A percentile compares a stretch with the other conserved stretches of the same genome.
Conservation (phyloP, 345 rosid species). For the Capsella bursapastoris region DNA sequence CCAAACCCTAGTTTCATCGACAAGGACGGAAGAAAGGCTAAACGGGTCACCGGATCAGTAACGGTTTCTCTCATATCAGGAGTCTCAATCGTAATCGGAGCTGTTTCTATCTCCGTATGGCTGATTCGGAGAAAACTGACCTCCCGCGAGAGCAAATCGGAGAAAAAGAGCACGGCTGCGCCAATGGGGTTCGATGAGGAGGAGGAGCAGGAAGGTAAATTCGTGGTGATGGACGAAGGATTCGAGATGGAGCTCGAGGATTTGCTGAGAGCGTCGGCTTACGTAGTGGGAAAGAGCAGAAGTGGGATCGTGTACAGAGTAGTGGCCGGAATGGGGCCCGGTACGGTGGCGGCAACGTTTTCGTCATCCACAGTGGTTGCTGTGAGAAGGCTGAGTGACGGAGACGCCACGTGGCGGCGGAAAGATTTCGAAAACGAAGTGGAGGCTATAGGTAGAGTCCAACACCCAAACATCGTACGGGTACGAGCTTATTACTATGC, state of each 20-base stretch:
- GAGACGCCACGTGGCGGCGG: conserved; percentile 67
- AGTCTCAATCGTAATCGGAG: conserved; percentile 62
- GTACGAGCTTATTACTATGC: conserved; percentile 87
- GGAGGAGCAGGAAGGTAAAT: conserved; percentile 66
- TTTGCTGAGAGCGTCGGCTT: conserved; percentile 91
- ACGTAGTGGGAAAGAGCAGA: conserved; percentile 86
- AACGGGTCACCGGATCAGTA: conserved; percentile 50
- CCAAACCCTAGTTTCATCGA: conserved; percentile 35
- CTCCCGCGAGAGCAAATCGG: conserved; percentile 42
- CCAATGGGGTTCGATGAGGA: conserved; percentile 35
- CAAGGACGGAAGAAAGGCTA: conserved; percentile 26
- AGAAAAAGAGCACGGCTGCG: conserved; percentile 37
- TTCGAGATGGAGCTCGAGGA: conserved; percentile 84
- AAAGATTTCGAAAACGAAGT: conserved; percentile 89
- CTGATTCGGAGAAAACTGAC: conserved; percentile 55
- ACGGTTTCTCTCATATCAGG: conserved; percentile 70
- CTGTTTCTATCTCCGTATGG: conserved; percentile 66
- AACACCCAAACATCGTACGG: conserved; percentile 81
- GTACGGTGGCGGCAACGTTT: conserved; percentile 45
- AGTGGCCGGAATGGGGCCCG: conserved; percentile 63
- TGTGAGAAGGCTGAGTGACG: conserved; percentile 83
- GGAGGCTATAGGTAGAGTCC: conserved; percentile 71
- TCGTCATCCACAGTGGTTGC: conserved; percentile 58
- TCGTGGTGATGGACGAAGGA: conserved; percentile 74
- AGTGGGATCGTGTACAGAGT: conserved; percentile 92